phyloP scores from a whole-genome alignment of 257 asterid genomes.

The Ligustrum vulgare region DNA sequence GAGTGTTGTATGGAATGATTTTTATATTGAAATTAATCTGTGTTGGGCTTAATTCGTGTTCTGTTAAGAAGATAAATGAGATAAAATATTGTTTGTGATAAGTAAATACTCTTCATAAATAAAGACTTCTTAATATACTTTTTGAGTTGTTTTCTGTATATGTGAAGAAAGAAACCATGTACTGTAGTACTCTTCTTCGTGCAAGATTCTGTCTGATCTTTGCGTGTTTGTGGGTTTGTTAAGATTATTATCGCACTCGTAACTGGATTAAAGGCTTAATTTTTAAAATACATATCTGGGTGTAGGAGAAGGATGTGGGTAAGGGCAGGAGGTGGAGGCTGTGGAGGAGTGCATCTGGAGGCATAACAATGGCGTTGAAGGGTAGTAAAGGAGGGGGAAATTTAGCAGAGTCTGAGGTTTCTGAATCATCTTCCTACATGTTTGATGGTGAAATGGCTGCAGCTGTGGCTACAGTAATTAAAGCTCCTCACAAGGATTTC shows the following conservation, averaged over 20 bases:
- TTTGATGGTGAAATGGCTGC: conserved; percentile 72
- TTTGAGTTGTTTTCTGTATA: not conserved
- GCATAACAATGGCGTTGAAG: conserved; percentile 41
- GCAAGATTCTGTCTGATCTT: not conserved
- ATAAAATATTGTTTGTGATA: no score
- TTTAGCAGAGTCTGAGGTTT: conserved; percentile 49
- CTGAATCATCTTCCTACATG: conserved; percentile 45
- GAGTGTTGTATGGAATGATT: not conserved
- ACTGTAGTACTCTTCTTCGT: not conserved
- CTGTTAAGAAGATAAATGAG: not conserved
- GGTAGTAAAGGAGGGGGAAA: conserved; percentile 41
- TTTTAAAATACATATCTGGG: not conserved
- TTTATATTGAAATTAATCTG: not conserved
- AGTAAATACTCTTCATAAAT: no score
- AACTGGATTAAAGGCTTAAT: not conserved
- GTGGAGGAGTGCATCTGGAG: conserved; percentile 87
- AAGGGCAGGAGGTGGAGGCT: conserved; percentile 84
- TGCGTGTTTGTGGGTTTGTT: not conserved
- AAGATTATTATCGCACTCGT: not conserved
- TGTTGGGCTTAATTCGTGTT: not conserved
- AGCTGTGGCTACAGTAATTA: conserved; percentile 71
- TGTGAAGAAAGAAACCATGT: not conserved
- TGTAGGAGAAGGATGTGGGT: conserved; percentile 59
- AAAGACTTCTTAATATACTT: not conserved
- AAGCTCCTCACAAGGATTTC: conserved; percentile 83